Base-by-base conservation (phyloP, 2,329 filamentous ascomycete species). In the Arthrinium phaeospermum region DNA sequence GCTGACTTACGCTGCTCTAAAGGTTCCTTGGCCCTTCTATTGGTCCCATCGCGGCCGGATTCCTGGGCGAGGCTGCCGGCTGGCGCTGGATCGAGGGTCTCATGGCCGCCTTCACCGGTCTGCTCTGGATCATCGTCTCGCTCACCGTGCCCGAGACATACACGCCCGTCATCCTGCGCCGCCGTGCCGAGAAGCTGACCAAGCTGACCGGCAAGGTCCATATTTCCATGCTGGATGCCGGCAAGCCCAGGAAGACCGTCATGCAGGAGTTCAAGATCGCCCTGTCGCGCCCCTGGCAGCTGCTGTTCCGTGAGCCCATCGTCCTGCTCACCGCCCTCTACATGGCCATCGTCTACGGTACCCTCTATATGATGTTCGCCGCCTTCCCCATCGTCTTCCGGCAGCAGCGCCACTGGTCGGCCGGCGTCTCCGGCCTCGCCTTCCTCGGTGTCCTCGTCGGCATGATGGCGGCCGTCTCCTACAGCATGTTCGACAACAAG, bases 51-150 rank as follows among this genome's bases (percentile, higher is more conserved):
- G 87, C 88, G 8, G 90, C 90, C 74, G 91, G 91, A 2, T 94
- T 93, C 79, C 82, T 93, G 1, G 89, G 90, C 13, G 86, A 91
- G 79, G 84, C 86, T 2, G 87, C 86, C 19, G 91, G 91, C 22
- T 93, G 92, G 92, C 85, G 90, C 76, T 93, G 92, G 92, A 88
- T 93, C 30, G 87, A 91, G 81, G 91, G 91, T 2, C 82, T 93
- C 12, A 87, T 92, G 82, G 87, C 89, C 68, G 88, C 89, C 73
- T 91, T 93, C 79, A 91, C 89, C 2, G 90, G 89, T 13, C 81
- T 86, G 14, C 85, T 92, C 69, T 91, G 89, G 86, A 86, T 91
- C 69, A 70, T 85, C 27, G 86, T 86, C 72, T 77, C 85, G 0
- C 75, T 89, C 24, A 75, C 85, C 67, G 85, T 91, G 4, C 90